Conservation (phyloP, 169 alveolate species). For the Plasmodium relictum region DNA sequence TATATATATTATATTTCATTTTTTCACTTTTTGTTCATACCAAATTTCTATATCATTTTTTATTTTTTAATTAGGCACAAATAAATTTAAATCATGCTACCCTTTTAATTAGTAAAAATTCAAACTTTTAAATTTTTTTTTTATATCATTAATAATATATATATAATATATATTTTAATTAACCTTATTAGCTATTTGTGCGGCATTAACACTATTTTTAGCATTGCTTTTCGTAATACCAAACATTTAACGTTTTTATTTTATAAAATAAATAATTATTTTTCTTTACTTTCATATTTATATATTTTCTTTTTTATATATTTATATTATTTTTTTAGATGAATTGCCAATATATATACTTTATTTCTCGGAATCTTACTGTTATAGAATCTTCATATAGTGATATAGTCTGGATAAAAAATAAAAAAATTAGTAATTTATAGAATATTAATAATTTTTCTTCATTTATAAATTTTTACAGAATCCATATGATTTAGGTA, state of each 20-base stretch:
- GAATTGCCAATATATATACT: conserved; percentile 53
- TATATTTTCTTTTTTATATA: neutral
- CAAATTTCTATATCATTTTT: neutral
- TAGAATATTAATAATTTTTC: neutral
- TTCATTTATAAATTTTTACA: neutral
- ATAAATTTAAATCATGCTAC: conserved; percentile 37
- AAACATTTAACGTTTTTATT: neutral
- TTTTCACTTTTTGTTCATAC: neutral
- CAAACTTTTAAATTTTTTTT: neutral
- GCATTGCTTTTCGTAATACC: conserved; percentile 53
- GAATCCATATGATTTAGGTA: conserved; percentile 71
- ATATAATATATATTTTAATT: neutral
- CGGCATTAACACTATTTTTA: conserved; percentile 28
- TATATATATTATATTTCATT: neutral
- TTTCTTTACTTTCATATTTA: neutral
- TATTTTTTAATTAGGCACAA: conserved; percentile 8
- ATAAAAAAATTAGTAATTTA: neutral
- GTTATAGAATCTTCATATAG: conserved; percentile 51
- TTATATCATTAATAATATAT: neutral
- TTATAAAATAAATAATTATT: neutral
- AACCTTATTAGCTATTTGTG: conserved; percentile 33
- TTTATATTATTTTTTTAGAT: conserved; percentile 16
- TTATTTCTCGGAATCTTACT: conserved; percentile 54
- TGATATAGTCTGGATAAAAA: conserved; percentile 28
- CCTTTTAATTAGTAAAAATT: conserved; percentile 39